Conservation (phyloP, 2,329 filamentous ascomycete species). For the Apiospora kogelbergensis region DNA sequence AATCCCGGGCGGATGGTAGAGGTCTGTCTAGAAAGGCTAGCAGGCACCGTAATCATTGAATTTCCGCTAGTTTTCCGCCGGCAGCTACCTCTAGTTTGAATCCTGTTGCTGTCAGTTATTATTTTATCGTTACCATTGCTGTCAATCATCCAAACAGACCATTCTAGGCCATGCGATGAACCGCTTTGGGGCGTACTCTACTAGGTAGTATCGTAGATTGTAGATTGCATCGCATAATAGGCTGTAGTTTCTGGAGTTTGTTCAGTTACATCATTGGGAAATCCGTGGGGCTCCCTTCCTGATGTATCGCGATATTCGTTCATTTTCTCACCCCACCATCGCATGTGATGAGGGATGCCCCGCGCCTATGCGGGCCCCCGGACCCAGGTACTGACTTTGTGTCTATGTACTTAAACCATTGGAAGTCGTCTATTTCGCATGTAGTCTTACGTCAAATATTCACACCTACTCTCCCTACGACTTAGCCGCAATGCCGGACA, state of each 20-base stretch:
- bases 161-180: too few species aligned
- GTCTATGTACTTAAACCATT: background rate
- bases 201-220: background rate
- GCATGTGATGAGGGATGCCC: background rate
- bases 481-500: constrained; percentile 60
- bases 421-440: background rate
- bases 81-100: background rate
- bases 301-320: background rate
- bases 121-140: background rate
- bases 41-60: background rate
- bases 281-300: background rate
- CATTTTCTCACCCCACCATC: constrained; percentile 1
- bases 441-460: background rate
- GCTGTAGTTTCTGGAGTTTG: background rate
- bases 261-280: constrained; percentile 5
- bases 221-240: background rate
- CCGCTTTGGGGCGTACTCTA: background rate
- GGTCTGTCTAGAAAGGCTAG: background rate
- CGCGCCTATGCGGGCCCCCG: background rate
- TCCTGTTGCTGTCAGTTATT: background rate
- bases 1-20: background rate
- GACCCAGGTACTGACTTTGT: background rate
- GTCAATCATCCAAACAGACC: background rate
- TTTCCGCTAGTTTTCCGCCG: background rate
- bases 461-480: background rate